Evolutionary conservation across 371 early-diverging fungal genomes (phyloP), one percentile per base, ranked within the genome.

Genomic region (Gilbertella persicaria): DNA sequence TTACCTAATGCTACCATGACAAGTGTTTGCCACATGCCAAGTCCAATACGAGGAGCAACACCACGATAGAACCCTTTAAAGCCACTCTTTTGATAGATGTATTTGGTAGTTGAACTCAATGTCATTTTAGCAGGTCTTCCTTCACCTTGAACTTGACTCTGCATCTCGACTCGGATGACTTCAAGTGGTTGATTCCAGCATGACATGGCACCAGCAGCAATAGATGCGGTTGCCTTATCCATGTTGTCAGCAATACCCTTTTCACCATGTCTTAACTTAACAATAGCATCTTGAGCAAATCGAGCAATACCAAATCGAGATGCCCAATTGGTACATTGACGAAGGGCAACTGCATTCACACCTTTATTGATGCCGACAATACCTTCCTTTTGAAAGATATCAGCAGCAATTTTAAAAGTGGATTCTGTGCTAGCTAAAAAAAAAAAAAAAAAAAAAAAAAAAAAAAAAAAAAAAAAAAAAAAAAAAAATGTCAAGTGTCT

Each of bases 151-250:
- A 91, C 80, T 70, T 94, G 95, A 47, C 84, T 84, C 74, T 97
- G 96, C 96, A 97, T 96, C 64, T 97, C 97, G 10, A 97, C 91
- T 28, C 97, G 90, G 45, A 97, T 96, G 29, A 97, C 97, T 66
- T 96, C 97, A 55, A 96, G 91, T 16, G 97, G 97, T 75, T 96
- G 97, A 68, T 95, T 95, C 96, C 96, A 97, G 79, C 95, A 95
- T 14, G 90, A 84, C 30, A 95, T 71, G 19, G 91, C 94, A 59
- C 96, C 96, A 66, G 92, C 95, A 45, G 95, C 71, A 14, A 89
- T 85, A 19, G 93, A 92, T 3, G 96, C 85, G n/a, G 85, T 58
- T 35, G 89, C 82, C 58, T 83, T 81, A 58, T 93, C 88, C 30
- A 75, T 36, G 12, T 60, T 51, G 40, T 55, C 50, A 30, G 64